A percentile compares a stretch with the other conserved stretches of the same genome.
These are phyloP conservation scores for Fusarium compactum DNA, from an alignment of 2,329 filamentous ascomycete species.

Conservation along the genomic window DNA sequence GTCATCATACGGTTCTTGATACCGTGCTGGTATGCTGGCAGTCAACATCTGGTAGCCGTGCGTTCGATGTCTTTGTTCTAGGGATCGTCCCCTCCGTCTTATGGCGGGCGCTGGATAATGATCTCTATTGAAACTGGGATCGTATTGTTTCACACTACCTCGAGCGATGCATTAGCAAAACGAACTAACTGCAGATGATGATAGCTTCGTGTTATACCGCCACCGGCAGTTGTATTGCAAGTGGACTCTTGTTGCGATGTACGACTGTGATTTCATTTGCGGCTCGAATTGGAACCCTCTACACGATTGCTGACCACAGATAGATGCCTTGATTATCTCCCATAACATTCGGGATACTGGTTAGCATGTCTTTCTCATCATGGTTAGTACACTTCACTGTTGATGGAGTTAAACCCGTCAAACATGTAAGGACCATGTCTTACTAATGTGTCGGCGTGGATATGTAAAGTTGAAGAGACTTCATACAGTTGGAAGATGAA, in stretches of 20 bases:
- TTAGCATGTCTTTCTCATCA: not conserved
- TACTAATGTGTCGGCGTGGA: not conserved
- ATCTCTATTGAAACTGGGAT: not conserved
- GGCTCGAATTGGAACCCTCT: not conserved
- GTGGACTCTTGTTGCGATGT: not conserved
- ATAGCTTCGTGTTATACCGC: not conserved
- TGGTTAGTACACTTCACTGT: not conserved
- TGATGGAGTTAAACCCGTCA: not conserved
- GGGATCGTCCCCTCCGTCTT: not conserved
- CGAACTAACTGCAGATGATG: not conserved
- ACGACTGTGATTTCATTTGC: not conserved
- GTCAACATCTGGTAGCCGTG: not conserved
- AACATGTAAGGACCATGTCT: not conserved
- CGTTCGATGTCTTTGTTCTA: not conserved
- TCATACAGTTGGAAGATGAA: not conserved
- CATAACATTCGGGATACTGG: not conserved
- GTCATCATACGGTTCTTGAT: not conserved
- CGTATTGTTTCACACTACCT: not conserved
- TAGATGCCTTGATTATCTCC: not conserved
- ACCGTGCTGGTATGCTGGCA: not conserved
- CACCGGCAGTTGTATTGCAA: not conserved
- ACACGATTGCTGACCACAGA: not conserved
- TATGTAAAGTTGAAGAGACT: not conserved
- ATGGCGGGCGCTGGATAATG: not conserved
- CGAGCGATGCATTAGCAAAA: not conserved